Evolutionary conservation across 148 eudicot genomes (phyloP).

Genomic region (Bassia scoparia): DNA sequence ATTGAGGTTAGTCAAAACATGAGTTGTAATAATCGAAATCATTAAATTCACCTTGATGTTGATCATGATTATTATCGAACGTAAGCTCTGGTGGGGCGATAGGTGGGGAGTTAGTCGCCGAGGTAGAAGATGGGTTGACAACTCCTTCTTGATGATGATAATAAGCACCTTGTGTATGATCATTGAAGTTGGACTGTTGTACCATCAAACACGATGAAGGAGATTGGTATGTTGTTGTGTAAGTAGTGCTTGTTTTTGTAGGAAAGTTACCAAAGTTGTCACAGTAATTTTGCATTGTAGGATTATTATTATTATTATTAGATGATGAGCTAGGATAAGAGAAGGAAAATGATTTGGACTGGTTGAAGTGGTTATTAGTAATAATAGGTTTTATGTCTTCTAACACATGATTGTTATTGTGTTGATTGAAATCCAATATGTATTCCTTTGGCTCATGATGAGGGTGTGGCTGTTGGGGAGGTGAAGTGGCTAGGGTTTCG

Average conservation of each 20-base stretch:
- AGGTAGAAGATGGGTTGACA: not conserved
- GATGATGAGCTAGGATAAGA: conserved; percentile 15
- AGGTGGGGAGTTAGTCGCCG: not conserved
- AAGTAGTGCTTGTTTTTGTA: not conserved
- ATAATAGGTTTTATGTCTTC: conserved; percentile 21
- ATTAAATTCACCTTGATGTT: conserved; percentile 15
- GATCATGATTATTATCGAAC: too few relatives aligned
- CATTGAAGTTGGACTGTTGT: not conserved
- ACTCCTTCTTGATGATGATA: not conserved
- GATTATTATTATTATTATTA: too few relatives aligned
- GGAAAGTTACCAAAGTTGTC: not conserved
- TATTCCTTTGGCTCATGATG: not conserved
- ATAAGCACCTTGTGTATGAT: conserved; percentile 1
- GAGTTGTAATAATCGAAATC: conserved; percentile 8
- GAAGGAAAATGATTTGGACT: conserved; percentile 6
- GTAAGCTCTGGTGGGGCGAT: not conserved
- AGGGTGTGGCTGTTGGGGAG: not conserved
- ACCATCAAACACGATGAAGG: not conserved
- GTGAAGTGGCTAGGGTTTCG: conserved; percentile 4
- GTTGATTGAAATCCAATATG: conserved; percentile 20
- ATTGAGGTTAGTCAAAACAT: conserved; percentile 4
- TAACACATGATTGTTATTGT: not conserved
- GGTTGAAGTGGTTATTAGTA: not conserved
- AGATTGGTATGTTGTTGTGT: not conserved
- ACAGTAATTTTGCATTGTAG: not conserved